These are phyloP conservation scores for Plantago major DNA, from an alignment of 257 asterid species.

Conservation along the genomic window DNA sequence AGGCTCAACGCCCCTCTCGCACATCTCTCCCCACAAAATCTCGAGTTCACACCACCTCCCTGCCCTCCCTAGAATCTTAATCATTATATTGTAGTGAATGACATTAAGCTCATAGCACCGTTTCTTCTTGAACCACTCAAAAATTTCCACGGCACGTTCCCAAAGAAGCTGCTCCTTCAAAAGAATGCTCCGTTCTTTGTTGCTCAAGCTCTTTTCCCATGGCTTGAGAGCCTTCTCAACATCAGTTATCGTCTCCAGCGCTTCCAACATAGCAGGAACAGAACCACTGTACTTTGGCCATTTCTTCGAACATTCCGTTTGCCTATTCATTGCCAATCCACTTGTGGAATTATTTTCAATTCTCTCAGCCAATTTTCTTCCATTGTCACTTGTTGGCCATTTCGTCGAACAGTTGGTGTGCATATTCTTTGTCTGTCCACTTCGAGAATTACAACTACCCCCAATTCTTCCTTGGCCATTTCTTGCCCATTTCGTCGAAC, in stretches of 20 bases:
- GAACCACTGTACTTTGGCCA: constrained; percentile 76
- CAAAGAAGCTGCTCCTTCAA: constrained; percentile 83
- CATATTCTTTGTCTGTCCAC: constrained; percentile 24
- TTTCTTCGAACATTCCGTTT: constrained; percentile 73
- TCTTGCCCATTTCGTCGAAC: constrained; percentile 81
- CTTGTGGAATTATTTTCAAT: constrained; percentile 13
- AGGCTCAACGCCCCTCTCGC: constrained; percentile 40
- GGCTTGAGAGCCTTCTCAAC: constrained; percentile 77
- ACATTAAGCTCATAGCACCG: constrained; percentile 79
- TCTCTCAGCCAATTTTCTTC: constrained; percentile 14
- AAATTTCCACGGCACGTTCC: constrained; percentile 83
- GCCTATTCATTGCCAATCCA: constrained; percentile 24
- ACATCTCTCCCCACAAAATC: constrained; percentile 69
- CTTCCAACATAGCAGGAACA: constrained; percentile 73
- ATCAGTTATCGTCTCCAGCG: constrained; percentile 44
- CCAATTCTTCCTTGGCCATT: constrained; percentile 21
- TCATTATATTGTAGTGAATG: constrained; percentile 83
- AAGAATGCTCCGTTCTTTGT: constrained; percentile 75
- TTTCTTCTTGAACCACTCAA: constrained; percentile 76
- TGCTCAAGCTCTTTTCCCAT: constrained; percentile 71
- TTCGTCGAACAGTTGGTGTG: constrained; percentile 70
- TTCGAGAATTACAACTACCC: constrained; percentile 11
- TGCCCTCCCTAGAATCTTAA: constrained; percentile 68
- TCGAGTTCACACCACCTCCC: constrained; percentile 65
- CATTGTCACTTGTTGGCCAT: constrained; percentile 47